These are phyloP conservation scores for Umbelopsis sp. DNA, from an alignment of 192 early-diverging fungal species.

Conservation along the genomic window DNA sequence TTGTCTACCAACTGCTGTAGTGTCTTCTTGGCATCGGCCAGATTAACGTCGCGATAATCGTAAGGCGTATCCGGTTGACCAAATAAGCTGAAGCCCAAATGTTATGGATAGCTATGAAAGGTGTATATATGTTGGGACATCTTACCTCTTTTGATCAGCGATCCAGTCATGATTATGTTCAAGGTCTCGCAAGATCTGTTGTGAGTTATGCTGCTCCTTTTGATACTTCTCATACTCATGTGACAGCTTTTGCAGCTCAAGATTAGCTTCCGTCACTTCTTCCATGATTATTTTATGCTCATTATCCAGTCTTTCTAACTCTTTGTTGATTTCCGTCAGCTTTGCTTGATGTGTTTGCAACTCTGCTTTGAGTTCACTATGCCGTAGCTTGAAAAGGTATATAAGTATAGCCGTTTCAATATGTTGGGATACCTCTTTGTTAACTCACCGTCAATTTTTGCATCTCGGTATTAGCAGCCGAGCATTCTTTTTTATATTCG, in stretches of 20 bases:
- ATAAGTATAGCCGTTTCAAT: not conserved
- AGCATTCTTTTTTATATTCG: constrained; percentile 44
- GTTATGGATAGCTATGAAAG: not conserved
- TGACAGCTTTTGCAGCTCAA: constrained; percentile 80
- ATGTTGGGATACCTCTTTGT: not conserved
- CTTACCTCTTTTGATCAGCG: constrained; percentile 78
- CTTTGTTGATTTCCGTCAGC: constrained; percentile 76
- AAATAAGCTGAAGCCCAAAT: constrained; percentile 63
- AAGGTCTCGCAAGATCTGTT: constrained; percentile 51
- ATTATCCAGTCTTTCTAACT: constrained; percentile 72
- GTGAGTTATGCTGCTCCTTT: constrained; percentile 57
- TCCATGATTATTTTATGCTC: constrained; percentile 67
- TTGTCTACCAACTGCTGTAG: constrained; percentile 77
- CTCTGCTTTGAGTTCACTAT: constrained; percentile 56
- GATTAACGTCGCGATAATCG: constrained; percentile 81
- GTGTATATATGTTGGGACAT: not conserved
- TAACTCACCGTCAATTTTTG: constrained; percentile 21
- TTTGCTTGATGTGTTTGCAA: constrained; percentile 66
- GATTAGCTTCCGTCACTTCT: constrained; percentile 65
- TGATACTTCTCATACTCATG: constrained; percentile 78
- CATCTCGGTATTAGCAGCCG: constrained; percentile 38
- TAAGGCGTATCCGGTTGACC: constrained; percentile 80
- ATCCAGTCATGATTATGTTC: constrained; percentile 83
- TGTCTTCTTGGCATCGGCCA: constrained; percentile 72
- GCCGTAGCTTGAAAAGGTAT: constrained; percentile 18